Percentiles rank a stretch among this genome's conserved stretches.
These are phyloP conservation scores for Saccharum spontaneum DNA, from an alignment of 176 grass and related monocot genomes.

Conservation along the genomic window DNA sequence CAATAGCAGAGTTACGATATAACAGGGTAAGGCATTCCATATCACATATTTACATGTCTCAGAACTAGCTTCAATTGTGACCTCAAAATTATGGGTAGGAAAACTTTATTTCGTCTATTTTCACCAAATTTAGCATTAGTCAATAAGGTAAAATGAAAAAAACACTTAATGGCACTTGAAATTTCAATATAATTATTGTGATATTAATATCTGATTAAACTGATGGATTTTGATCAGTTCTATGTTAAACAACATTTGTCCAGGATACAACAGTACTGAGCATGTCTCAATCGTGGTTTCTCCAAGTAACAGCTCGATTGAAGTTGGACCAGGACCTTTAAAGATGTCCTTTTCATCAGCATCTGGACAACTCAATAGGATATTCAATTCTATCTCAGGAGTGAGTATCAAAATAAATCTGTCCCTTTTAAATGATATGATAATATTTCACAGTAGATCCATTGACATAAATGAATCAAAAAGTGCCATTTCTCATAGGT, in stretches of 20 bases:
- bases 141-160: not conserved
- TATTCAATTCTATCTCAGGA: slow-evolving; percentile 65
- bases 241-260: not conserved
- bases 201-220: not conserved
- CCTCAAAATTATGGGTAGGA: not conserved
- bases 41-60: not conserved
- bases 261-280: slow-evolving; percentile 36
- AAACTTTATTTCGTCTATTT: not conserved
- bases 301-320: slow-evolving; percentile 57
- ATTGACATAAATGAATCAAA: not conserved
- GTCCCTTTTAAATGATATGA: not conserved
- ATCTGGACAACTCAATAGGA: slow-evolving; percentile 72
- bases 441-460: not conserved
- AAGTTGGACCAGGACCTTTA: slow-evolving; percentile 82
- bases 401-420: slow-evolving; percentile 43
- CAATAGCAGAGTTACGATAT: not conserved
- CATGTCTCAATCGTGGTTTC: slow-evolving; percentile 34
- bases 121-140: slow-evolving; percentile 8
- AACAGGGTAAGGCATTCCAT: not conserved
- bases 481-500: not conserved
- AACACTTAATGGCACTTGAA: not conserved
- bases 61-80: not conserved
- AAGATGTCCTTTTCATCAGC: slow-evolving; percentile 77
- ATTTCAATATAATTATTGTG: not conserved
- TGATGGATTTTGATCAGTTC: not conserved